These are phyloP conservation scores for Solanum bulbocastanum DNA, from an alignment of 257 asterid genomes.

Conservation along the genomic window DNA sequence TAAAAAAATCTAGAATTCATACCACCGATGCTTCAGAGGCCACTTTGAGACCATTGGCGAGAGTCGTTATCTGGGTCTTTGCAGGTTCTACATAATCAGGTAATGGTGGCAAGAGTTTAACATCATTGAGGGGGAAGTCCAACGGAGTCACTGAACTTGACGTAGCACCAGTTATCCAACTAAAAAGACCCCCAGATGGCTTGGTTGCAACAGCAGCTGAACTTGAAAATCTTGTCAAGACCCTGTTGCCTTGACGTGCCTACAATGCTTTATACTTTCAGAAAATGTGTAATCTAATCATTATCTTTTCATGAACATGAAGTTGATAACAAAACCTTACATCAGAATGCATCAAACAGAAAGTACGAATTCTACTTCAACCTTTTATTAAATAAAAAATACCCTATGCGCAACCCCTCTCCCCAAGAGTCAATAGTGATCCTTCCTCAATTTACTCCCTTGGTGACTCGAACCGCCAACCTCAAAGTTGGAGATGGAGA, in stretches of 20 bases:
- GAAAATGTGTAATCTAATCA: background rate
- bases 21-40: constrained; percentile 82
- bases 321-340: background rate
- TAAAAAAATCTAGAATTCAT: constrained; percentile 3
- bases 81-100: constrained; percentile 76
- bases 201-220: constrained; percentile 51
- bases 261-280: constrained; percentile 8
- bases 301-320: background rate
- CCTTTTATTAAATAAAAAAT: no score
- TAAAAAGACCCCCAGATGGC: constrained; percentile 53
- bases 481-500: background rate
- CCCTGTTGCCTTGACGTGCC: constrained; percentile 36
- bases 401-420: background rate
- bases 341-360: background rate
- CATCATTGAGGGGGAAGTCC: constrained; percentile 65
- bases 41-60: constrained; percentile 61
- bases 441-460: background rate
- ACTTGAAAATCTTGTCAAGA: constrained; percentile 56
- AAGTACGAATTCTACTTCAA: background rate
- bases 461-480: background rate
- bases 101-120: constrained; percentile 52
- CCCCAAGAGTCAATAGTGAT: background rate
- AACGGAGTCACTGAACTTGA: constrained; percentile 62
- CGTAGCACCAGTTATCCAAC: constrained; percentile 57
- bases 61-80: constrained; percentile 63